Evolutionary conservation across 805 yeast genomes (phyloP), one percentile per base, ranked within the genome.

Genomic region (Cyberlindnera euphorbiiphila): DNA sequence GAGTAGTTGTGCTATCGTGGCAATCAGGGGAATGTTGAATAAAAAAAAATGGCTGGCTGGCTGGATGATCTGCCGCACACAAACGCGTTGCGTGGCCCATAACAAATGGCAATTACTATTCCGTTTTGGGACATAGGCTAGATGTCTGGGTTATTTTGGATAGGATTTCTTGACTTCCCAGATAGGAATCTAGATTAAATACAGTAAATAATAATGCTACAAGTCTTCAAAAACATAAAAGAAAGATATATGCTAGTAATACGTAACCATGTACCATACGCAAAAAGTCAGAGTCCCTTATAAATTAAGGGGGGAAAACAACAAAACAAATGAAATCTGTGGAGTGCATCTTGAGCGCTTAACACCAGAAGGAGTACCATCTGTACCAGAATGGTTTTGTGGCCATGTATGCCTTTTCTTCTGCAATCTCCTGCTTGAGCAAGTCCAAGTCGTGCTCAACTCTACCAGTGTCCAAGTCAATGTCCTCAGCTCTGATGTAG

Each of bases 401-500:
- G 17, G 66, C 67, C 43, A 78, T 54, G 52, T 52, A 66, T 9
- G 69, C 81, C 56, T 61, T 69, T 55, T 78, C 81, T 59, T 75
- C 81, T 64, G 45, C 45, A 34, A 76, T 58, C 54, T 79, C 81
- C 56, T 72, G 78, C 51, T 62, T 69, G 42, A 78, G 57, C 39
- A 73, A 60, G 32, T 77, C 82, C 45, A 76, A 50, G 53, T 78
- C 85, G 29, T 74, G 54, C 34, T 75, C 80, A 49, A 80, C 71
- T 55, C 83, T 71, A 42, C 86, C 86, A 33, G 77, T 62, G 53
- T 74, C 81, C 34, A 80, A 56, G 53, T 80, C 85, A 54, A 80
- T 71, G 32, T 74, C 72, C 31, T 58, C 52, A 20, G 73, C 66
- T 32, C 60, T 62, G 46, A 73, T 61, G 52, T 62, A 70, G 9